Evolutionary conservation across 495 filamentous ascomycete genomes (phyloP), one percentile per base, ranked within the genome.

Genomic region (Penicillium odoratum): DNA sequence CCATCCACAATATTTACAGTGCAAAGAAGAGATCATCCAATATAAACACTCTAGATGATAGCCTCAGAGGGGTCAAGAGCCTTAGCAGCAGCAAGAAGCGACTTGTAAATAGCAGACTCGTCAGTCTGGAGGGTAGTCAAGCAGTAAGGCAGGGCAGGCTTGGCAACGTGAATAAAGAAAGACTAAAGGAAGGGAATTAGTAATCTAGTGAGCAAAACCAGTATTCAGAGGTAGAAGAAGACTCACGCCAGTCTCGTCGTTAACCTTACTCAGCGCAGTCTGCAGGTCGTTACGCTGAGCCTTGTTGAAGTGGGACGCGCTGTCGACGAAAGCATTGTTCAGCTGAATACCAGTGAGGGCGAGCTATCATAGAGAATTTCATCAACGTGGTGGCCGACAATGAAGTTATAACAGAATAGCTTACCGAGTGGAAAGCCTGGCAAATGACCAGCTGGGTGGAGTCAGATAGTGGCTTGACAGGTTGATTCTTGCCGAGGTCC

Each of bases 381-480:
- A 9, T 36, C 11, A 36, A 11, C 13, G 11, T 36, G 0, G 8
- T 11, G 13, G 9, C 8, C 9, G 33, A 33, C 30, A 21, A 21
- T 33, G 33, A 36, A 11, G 9, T 36, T 1, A 11, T 0, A 11
- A 3, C 8, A 9, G 8, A 9, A 36, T 0, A 36, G 30, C 48
- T 7, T 48, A 58, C 56, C 18, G 56, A 58, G 56, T 58, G 56
- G 56, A 52, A 58, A 16, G 56, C 30, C 56, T 58, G 56, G 56
- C 56, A 58, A 48, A 58, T 51, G 25, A 59, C 56, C 28, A 59
- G 44, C 44, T 59, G 51, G 29, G 51, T 34, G 30, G 50, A 30
- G 7, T 59, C 42, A 25, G 45, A 11, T 11, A 59, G 33, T 21
- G 56, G 43, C 43, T 48, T 52, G 38, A 26, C 34, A 10, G 56